A percentile compares a stretch with the other conserved stretches of the same genome.
Conservation (phyloP, 1,139 yeast species). For the Arxiozyma heterogenica region DNA sequence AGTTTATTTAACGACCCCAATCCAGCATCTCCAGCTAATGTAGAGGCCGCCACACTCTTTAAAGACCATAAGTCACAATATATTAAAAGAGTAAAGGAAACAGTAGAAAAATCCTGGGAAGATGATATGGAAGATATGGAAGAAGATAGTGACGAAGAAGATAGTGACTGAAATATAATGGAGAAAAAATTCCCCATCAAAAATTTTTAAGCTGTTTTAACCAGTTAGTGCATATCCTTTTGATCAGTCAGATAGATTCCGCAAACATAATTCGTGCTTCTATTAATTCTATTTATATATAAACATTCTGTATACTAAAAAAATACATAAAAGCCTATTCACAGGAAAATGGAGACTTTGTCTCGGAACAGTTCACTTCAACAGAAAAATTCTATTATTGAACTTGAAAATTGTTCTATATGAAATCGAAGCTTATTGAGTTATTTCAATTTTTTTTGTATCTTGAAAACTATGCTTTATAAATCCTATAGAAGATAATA, state of each 20-base stretch:
- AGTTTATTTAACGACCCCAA: constrained; percentile 91
- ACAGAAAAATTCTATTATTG: no score
- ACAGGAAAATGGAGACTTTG: not conserved
- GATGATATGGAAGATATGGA: constrained; percentile 63
- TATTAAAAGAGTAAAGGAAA: constrained; percentile 81
- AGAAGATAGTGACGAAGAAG: constrained; percentile 55
- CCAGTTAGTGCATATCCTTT: not conserved
- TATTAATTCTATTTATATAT: not conserved
- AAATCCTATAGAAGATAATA: not conserved
- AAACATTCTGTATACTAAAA: constrained; percentile 1
- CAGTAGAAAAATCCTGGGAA: constrained; percentile 89
- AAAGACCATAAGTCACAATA: constrained; percentile 93
- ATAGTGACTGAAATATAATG: constrained; percentile 7
- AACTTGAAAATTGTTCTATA: no score
- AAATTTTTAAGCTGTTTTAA: no score
- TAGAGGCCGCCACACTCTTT: constrained; percentile 92
- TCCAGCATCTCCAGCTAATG: constrained; percentile 94
- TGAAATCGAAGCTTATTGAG: not conserved
- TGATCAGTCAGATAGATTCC: not conserved
- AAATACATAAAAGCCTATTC: not conserved
- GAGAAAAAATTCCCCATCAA: not conserved
- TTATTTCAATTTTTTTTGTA: not conserved
- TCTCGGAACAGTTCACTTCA: not conserved
- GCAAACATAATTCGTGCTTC: not conserved
- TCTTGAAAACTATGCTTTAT: not conserved